Conservation (phyloP, 1,139 yeast species). For the Petasospora rhodanensis region DNA sequence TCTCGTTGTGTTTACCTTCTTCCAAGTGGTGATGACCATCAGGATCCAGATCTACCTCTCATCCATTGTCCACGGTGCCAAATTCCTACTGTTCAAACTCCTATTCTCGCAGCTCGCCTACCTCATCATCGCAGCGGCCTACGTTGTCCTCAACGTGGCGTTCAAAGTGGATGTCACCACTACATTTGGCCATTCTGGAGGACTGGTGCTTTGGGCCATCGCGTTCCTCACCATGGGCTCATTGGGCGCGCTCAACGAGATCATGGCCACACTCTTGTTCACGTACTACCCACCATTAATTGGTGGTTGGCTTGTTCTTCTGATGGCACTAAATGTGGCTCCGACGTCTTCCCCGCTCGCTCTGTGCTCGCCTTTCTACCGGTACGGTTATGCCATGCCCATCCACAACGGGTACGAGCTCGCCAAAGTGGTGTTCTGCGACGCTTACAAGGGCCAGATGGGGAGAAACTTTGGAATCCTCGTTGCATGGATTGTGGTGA, state of each 20-base stretch:
- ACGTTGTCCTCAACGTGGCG: conserved; percentile 52
- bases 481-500: conserved; percentile 42
- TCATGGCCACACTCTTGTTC: conserved; percentile 42
- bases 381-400: conserved; percentile 52
- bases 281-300: conserved; percentile 41
- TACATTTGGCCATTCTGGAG: conserved; percentile 58
- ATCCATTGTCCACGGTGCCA: conserved; percentile 37
- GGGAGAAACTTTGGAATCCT: conserved; percentile 46
- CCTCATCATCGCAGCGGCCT: conserved; percentile 49
- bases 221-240: conserved; percentile 55
- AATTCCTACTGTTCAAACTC: conserved; percentile 42
- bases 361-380: conserved; percentile 41
- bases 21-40: conserved; percentile 40
- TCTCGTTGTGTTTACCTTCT: conserved; percentile 58
- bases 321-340: conserved; percentile 41
- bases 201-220: conserved; percentile 57
- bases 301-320: conserved; percentile 44
- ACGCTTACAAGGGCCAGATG: conserved; percentile 42
- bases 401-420: conserved; percentile 43
- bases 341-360: conserved; percentile 46
- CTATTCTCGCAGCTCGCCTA: conserved; percentile 37
- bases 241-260: conserved; percentile 57
- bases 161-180: conserved; percentile 48
- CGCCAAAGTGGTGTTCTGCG: conserved; percentile 40
- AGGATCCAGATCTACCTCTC: conserved; percentile 48